Percentiles rank a stretch among this genome's conserved stretches.
phyloP scores from a whole-genome alignment of 106 monocot genomes.

The Dendrobium huoshanense region DNA sequence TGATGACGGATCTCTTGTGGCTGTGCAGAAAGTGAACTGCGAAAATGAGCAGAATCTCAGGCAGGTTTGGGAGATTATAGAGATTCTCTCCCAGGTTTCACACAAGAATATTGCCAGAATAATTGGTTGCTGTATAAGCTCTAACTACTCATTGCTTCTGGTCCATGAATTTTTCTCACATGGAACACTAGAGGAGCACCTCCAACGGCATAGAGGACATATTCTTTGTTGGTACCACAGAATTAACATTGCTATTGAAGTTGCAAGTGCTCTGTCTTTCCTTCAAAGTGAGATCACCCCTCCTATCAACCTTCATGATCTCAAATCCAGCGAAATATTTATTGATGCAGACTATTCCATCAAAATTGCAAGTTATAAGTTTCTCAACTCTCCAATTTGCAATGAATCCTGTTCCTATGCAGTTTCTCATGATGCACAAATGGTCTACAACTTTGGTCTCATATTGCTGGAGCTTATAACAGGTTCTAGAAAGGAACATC shows the following conservation, averaged over 20 bases:
- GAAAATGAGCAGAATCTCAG: constrained; percentile 27
- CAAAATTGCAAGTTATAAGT: constrained; percentile 55
- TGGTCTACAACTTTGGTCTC: constrained; percentile 48
- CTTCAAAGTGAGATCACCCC: constrained; percentile 44
- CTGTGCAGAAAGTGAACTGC: constrained; percentile 59
- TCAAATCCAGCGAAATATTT: constrained; percentile 60
- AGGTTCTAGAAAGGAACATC: constrained; percentile 29
- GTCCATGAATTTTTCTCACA: constrained; percentile 61
- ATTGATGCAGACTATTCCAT: constrained; percentile 29
- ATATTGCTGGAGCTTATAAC: constrained; percentile 60
- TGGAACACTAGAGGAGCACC: constrained; percentile 48
- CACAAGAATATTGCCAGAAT: constrained; percentile 60
- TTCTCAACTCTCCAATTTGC: constrained; percentile 20
- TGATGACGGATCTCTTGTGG: constrained; percentile 54
- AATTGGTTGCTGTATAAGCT: constrained; percentile 61
- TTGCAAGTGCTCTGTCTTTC: constrained; percentile 58
- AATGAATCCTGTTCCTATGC: constrained; percentile 17
- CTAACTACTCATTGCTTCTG: constrained; percentile 38
- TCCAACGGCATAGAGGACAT: constrained; percentile 18
- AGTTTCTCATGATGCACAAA: constrained; percentile 23
- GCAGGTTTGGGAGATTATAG: constrained; percentile 38
- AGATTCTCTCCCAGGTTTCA: constrained; percentile 41
- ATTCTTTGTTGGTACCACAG: constrained; percentile 58
- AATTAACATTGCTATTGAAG: constrained; percentile 57
- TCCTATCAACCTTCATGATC: constrained; percentile 32